Evolutionary conservation across 352 stramenopile genomes (phyloP), one percentile per base, ranked within the genome.

Genomic region (Plasmopara muralis): DNA sequence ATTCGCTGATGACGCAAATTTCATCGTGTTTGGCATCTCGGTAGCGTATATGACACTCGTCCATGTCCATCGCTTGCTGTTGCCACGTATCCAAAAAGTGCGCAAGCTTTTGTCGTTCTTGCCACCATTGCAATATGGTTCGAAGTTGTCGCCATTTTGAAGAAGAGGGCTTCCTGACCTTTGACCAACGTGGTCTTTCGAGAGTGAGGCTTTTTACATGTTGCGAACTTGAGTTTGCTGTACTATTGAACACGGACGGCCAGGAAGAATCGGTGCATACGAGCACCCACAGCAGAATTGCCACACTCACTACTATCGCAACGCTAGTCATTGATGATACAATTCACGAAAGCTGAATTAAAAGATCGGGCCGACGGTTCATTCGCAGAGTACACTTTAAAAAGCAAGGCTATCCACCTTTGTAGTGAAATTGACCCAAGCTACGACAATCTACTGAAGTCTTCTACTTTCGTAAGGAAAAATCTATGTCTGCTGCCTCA

Each of bases 401-500:
- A 9, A 12, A 12, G 31, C 10, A 35, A 35, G 31, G 5, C 31
- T 35, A 12, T 35, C 31, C 31, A 35, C 10, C 31, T 35, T 35
- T 35, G 31, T 35, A 5, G 5, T 4, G 10, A 12, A 12, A 5
- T 5, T 5, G 10, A 35, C 6, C 34, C 38, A 28, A 43, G 50
- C 41, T 53, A 54, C 30, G 5, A 34, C 30, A 34, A 5, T 5
- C 5, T 9, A 35, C 10, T 12, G 7, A 12, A 35, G 10, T 35
- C 31, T 35, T 35, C 51, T 71, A 72, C 60, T 78, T 53, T 35
- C 82, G 77, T 45, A 93, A 70, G 16, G 83, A 93, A 68, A 89
- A 93, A 50, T 93, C 83, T 62, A 69, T 81, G 66, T 93, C 83
- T 50, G 76, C 77, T 14, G 83, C 80, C 28, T 69, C 53, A n/a